Evolutionary conservation across 257 asterid species (phyloP), one percentile per base, ranked within the genome.

Genomic region (Oldenlandia corymbosa): DNA sequence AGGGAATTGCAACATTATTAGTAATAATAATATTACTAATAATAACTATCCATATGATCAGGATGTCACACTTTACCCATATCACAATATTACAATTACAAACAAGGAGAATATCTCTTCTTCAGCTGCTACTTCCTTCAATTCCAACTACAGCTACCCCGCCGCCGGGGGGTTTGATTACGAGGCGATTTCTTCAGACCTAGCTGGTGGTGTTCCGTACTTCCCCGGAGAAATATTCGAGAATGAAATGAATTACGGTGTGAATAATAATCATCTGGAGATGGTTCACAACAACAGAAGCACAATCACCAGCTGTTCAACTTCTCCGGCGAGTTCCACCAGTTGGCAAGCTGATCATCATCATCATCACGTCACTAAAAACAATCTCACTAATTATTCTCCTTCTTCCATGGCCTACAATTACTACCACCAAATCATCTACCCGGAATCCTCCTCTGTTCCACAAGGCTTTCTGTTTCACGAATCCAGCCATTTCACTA

Each of bases 251-350:
- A 54, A 57, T 57, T 58, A 47, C 39, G 4, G 9, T 9, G 9
- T 34, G 39, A 34, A 4, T 41, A 51, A 24, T 27, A 42, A 65
- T 12, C 75, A 68, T 21, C 48, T 59, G 48, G 79, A 67, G n/a
- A 67, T 67, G 72, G 64, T 60, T 60, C 66, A 67, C 17, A 12
- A 24, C 41, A 27, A 31, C 52, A 65, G 57, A 37, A 68, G 73
- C 57, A 71, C 62, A 8, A 72, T 49, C 5, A 55, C 58, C 5
- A 43, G 51, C 9, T n/a, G n/a, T n/a, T n/a, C n/a, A n/a, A 56
- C 73, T 24, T 75, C 81, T 42, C 77, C 68, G 18, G 84, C 76
- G 51, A 64, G 68, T 62, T 69, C 72, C 54, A 66, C 76, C 9
- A 69, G 76, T 67, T 77, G 81, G n/a, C n/a, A n/a, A n/a, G n/a